Evolutionary conservation across 306 rosid species (phyloP).

Genomic region (Datisca glomerata): DNA sequence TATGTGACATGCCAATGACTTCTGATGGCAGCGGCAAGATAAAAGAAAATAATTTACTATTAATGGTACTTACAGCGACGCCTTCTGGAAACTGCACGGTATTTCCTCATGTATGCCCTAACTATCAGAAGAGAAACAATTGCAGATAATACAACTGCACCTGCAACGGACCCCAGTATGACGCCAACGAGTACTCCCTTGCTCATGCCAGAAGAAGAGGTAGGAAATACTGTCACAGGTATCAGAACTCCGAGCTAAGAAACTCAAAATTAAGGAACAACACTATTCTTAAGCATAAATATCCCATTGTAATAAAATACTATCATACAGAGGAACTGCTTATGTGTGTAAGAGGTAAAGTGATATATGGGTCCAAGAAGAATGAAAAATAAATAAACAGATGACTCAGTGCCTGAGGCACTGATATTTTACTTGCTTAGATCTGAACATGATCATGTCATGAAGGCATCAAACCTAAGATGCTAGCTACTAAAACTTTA

Average conservation of each 20-base stretch:
- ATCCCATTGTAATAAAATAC: background rate
- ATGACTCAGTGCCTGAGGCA: too few relatives aligned
- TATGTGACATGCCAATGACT: background rate
- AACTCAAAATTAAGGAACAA: constrained; percentile 8
- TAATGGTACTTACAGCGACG: constrained; percentile 67
- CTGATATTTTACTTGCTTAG: too few relatives aligned
- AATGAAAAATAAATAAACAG: background rate
- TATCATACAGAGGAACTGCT: too few relatives aligned
- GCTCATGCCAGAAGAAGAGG: constrained; percentile 35
- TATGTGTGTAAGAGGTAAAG: background rate
- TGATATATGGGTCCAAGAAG: background rate
- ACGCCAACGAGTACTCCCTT: constrained; percentile 60
- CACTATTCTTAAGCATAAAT: background rate
- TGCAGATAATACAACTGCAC: constrained; percentile 51
- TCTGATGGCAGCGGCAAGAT: background rate
- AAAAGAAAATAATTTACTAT: constrained; percentile 1
- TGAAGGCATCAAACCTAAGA: too few relatives aligned
- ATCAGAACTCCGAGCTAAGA: constrained; percentile 11
- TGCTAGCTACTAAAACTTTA: too few relatives aligned
- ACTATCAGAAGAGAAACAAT: constrained; percentile 48
- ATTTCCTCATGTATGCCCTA: constrained; percentile 26
- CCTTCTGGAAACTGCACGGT: constrained; percentile 29
- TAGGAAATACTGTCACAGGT: constrained; percentile 27
- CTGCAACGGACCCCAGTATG: constrained; percentile 60
- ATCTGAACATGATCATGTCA: too few relatives aligned